Percentiles rank a stretch among this genome's conserved stretches.
Evolutionary conservation across 306 rosid genomes (phyloP).

Genomic region (Quercus suber): DNA sequence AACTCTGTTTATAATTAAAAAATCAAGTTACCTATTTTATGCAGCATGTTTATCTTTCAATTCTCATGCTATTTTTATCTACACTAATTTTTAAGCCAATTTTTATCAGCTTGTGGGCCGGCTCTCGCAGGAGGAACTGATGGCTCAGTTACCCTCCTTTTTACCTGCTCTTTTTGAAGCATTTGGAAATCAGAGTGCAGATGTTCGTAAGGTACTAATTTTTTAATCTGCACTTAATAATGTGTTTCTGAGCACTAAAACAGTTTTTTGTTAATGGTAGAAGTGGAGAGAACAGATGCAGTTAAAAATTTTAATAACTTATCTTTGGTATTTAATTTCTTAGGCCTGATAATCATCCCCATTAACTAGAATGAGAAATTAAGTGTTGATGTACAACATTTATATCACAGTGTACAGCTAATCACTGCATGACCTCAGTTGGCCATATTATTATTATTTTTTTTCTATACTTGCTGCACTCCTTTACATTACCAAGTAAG

Average conservation of each 20-base stretch:
- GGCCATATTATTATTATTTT: neutral
- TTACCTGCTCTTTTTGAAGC: constrained; percentile 96
- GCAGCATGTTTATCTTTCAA: neutral
- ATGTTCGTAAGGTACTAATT: constrained; percentile 84
- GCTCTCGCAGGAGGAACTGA: constrained; percentile 83
- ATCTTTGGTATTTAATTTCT: neutral
- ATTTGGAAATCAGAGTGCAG: constrained; percentile 96
- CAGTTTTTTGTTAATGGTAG: constrained; percentile 1
- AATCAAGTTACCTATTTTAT: neutral
- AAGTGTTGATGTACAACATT: neutral
- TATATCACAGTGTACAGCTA: neutral
- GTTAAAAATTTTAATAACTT: neutral
- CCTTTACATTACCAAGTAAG: neutral
- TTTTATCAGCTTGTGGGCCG: constrained; percentile 73
- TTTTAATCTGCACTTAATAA: constrained; percentile 7
- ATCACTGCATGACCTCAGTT: neutral
- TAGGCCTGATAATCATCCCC: neutral
- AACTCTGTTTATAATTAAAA: neutral
- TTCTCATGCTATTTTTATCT: neutral
- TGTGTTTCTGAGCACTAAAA: neutral
- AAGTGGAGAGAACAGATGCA: neutral
- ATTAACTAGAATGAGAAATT: neutral
- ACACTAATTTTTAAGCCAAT: constrained; percentile 1
- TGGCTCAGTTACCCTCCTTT: constrained; percentile 86
- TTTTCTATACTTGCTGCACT: neutral